Evolutionary conservation across 768 basidiomycete species (phyloP), one percentile per base, ranked within the genome.

Genomic region (Leccinum incarnatum): DNA sequence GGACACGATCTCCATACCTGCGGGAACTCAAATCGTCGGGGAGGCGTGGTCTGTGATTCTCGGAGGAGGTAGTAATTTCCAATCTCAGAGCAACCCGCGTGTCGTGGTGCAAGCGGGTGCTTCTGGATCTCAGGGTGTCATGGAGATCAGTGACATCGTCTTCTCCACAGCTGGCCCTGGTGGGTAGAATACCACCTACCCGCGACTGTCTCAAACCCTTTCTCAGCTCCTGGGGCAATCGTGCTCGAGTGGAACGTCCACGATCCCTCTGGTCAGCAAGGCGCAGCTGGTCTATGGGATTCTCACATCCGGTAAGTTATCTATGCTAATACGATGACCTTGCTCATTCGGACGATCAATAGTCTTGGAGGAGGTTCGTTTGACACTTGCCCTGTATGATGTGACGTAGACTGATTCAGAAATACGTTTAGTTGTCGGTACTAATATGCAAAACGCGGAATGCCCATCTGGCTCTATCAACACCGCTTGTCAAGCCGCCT

Each of bases 101-200:
- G 75, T 72, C 2, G 74, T 79, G 14, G 74, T 83, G 36, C 73
- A 69, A 63, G 79, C 77, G 47, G 81, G 87, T 2, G 75, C 75
- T 0, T 0, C 57, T 72, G 14, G 77, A 74, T 47, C 83, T 76
- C 27, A 70, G 71, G 87, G 85, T 8, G 59, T 81, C 5, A 61
- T 83, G 11, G 88, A 89, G 64, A 87, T 89, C 51, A 79, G 79
- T 5, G 88, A 88, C 57, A 82, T 89, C 6, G 54, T 88, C 15
- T 83, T 88, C 64, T 75, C 79, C 19, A 85, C 84, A 0, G 72
- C 78, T 32, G 86, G 85, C 5, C 79, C 83, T 27, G 65, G 71
- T 70, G 36, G 54, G 68, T 40, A 25, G 32, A 12, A 17, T 32
- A 7, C 15, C 17, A 3, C n/a, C 14, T 53, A 5, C 23, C 45